Evolutionary conservation across 202 grass and related monocot species (phyloP).

Genomic region (Miscanthus sacchariflorus): DNA sequence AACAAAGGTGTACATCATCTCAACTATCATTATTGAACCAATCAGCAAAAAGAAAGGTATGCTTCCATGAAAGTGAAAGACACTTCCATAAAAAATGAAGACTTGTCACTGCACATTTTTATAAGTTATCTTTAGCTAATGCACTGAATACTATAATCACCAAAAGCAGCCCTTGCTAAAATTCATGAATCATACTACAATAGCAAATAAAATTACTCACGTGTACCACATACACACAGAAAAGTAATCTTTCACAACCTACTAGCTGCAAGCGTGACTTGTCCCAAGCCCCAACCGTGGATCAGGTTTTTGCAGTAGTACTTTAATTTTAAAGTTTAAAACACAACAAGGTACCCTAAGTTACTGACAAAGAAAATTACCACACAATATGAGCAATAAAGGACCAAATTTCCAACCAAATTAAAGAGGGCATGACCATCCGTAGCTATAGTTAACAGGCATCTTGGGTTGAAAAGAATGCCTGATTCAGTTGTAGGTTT

Average conservation of each 20-base stretch:
- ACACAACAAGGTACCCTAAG: too few species aligned
- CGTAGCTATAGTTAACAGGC: too few species aligned
- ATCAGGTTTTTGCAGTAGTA: background rate
- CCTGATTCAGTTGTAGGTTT: too few species aligned
- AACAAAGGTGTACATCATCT: background rate
- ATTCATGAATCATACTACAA: background rate
- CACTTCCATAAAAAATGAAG: background rate
- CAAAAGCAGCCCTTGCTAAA: background rate
- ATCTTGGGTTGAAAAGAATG: too few species aligned
- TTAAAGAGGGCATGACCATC: too few species aligned
- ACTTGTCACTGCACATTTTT: conserved; percentile 20
- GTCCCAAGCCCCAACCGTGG: background rate
- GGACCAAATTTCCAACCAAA: too few species aligned
- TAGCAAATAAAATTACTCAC: background rate
- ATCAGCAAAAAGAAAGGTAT: background rate
- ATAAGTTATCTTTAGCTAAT: background rate
- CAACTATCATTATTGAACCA: conserved; percentile 28
- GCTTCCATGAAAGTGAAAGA: conserved; percentile 18
- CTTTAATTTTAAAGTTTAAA: background rate
- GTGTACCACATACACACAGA: background rate
- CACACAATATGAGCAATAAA: too few species aligned
- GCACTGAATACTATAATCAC: conserved; percentile 23
- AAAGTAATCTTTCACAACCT: background rate
- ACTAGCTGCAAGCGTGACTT: conserved; percentile 18
- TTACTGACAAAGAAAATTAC: too few species aligned